Percentiles rank a stretch among this genome's conserved stretches.
phyloP scores from a whole-genome alignment of 2,329 filamentous ascomycete species.

The Ascochyta pisi region DNA sequence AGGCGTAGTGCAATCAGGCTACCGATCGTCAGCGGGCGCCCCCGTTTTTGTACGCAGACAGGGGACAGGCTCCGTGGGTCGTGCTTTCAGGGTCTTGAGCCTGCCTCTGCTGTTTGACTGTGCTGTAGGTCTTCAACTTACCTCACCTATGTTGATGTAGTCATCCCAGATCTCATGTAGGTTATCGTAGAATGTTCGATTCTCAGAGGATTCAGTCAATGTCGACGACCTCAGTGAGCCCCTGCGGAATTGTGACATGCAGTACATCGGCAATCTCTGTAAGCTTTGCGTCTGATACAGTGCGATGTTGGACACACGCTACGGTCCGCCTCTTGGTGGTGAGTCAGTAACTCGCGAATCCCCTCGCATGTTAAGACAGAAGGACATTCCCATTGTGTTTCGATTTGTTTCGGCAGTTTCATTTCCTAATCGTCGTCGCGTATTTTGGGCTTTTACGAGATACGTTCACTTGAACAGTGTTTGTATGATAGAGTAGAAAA shows the following conservation, averaged over 20 bases:
- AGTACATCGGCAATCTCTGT: conserved; percentile 17
- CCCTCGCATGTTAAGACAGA: background rate
- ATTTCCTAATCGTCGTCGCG: too few relatives aligned
- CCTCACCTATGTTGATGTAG: background rate
- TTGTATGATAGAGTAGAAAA: too few relatives aligned
- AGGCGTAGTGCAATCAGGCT: conserved; percentile 13
- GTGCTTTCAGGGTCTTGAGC: conserved; percentile 23
- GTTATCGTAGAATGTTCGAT: background rate
- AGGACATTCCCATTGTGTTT: background rate
- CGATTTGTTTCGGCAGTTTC: background rate
- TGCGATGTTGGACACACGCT: conserved; percentile 28
- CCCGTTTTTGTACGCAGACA: conserved; percentile 19
- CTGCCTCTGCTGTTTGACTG: conserved; percentile 15
- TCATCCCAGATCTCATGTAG: too few relatives aligned
- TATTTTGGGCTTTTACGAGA: too few relatives aligned
- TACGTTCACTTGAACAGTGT: too few relatives aligned
- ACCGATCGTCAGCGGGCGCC: conserved; percentile 22
- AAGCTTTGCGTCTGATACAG: conserved; percentile 14
- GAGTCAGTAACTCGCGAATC: conserved; percentile 2
- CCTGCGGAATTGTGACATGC: conserved; percentile 8
- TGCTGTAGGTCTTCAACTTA: background rate
- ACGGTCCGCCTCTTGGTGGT: conserved; percentile 9
- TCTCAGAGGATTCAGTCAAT: background rate
- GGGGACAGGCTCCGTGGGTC: conserved; percentile 12
- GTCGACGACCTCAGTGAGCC: background rate